phyloP scores from a whole-genome alignment of 2,329 filamentous ascomycete genomes.

The Colletotrichum nymphaeae region DNA sequence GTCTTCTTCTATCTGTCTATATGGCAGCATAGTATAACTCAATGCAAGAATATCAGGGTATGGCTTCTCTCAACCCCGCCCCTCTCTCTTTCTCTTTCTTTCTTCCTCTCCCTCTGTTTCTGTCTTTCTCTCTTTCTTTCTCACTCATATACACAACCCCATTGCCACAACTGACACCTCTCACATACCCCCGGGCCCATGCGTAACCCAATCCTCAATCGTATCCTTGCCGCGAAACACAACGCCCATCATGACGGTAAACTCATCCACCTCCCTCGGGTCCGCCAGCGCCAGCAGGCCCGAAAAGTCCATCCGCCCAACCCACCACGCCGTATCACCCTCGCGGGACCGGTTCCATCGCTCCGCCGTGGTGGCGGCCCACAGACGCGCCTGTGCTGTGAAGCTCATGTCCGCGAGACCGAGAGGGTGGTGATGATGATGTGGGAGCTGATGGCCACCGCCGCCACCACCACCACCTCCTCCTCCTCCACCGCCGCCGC shows the following conservation, averaged over 20 bases:
- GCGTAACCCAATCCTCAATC: conserved; percentile 36
- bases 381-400: conserved; percentile 35
- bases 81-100: no score
- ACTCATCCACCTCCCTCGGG: conserved; percentile 34
- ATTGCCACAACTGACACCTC: neutral
- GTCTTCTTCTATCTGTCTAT: neutral
- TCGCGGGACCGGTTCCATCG: conserved; percentile 35
- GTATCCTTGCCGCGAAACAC: conserved; percentile 32
- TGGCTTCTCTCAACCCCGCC: no score
- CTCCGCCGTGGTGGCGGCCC: conserved; percentile 36
- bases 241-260: conserved; percentile 33
- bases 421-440: conserved; percentile 15
- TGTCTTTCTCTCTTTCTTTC: neutral
- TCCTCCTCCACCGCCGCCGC: conserved; percentile 5
- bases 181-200: conserved; percentile 25
- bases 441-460: neutral
- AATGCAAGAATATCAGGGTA: no score
- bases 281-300: conserved; percentile 33
- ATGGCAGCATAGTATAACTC: neutral
- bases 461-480: neutral
- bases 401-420: conserved; percentile 36
- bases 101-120: no score
- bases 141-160: neutral
- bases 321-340: conserved; percentile 35
- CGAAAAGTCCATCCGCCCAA: conserved; percentile 35